Evolutionary conservation across 805 yeast species (phyloP).

Genomic region (Naumovozyma baii): DNA sequence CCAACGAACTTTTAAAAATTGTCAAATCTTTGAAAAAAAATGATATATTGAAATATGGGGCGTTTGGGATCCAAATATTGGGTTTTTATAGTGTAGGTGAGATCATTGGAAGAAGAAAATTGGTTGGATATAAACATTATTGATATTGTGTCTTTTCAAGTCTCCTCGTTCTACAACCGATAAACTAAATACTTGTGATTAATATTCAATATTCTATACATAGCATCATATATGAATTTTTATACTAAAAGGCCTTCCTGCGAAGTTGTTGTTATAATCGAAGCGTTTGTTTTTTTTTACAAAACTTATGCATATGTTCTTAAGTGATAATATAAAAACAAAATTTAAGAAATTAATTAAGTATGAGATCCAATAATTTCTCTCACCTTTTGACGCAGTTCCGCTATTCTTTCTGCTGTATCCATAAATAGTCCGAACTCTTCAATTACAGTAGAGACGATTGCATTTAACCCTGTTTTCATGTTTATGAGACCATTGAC

Average conservation of each 20-base stretch:
- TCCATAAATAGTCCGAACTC: slow-evolving; percentile 68
- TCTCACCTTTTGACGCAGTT: slow-evolving; percentile 48
- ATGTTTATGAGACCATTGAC: slow-evolving; percentile 16
- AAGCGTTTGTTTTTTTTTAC: neutral
- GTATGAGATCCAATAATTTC: slow-evolving; percentile 5
- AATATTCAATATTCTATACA: neutral
- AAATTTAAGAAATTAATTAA: too few relatives aligned
- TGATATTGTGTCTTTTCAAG: neutral
- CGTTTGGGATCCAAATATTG: slow-evolving; percentile 70
- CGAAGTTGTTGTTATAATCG: too few relatives aligned
- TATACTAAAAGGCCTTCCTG: too few relatives aligned
- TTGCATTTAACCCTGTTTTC: slow-evolving; percentile 35
- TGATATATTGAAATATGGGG: slow-evolving; percentile 54
- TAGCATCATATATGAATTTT: neutral
- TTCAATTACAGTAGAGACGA: slow-evolving; percentile 53
- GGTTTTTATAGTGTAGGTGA: slow-evolving; percentile 95
- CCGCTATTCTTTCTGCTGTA: slow-evolving; percentile 64
- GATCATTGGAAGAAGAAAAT: slow-evolving; percentile 87
- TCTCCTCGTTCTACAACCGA: neutral
- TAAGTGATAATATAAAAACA: neutral
- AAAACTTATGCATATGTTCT: neutral
- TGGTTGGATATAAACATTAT: slow-evolving; percentile 57
- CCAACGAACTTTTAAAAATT: slow-evolving; percentile 44
- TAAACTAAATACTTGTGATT: neutral
- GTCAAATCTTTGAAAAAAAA: slow-evolving; percentile 42